Conservation (phyloP, 352 stramenopile genomes). For the Phytophthora multivora region DNA sequence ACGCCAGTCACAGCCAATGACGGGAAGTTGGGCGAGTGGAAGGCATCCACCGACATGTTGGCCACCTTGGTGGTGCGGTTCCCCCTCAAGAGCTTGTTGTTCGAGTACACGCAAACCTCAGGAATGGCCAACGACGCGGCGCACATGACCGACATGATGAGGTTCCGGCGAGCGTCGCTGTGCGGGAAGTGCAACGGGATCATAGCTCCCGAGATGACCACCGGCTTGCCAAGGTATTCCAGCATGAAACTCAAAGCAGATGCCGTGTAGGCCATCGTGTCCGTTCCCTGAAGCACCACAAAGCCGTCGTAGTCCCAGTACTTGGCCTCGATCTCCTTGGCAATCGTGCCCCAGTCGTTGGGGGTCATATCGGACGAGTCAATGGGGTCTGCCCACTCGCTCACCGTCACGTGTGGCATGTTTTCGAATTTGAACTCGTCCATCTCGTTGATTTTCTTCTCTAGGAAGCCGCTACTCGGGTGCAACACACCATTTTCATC, state of each 20-base stretch:
- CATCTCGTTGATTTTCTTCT: constrained; percentile 87
- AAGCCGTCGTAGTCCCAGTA: constrained; percentile 98
- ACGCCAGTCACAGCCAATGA: constrained; percentile 94
- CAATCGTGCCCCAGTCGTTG: constrained; percentile 92
- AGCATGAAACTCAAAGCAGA: constrained; percentile 97
- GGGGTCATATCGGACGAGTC: constrained; percentile 92
- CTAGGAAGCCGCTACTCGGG: constrained; percentile 87
- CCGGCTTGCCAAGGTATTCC: constrained; percentile 95
- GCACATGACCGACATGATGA: constrained; percentile 95
- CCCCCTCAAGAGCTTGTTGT: constrained; percentile 94
- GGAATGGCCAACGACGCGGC: constrained; percentile 78
- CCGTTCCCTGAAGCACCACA: constrained; percentile 96
- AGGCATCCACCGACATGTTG: constrained; percentile 94
- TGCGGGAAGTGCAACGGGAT: constrained; percentile 96
- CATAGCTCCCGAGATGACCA: constrained; percentile 96
- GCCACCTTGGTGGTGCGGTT: constrained; percentile 97
- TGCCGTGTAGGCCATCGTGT: constrained; percentile 98
- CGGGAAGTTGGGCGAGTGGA: constrained; percentile 96
- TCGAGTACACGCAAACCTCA: constrained; percentile 95
- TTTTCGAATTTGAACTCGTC: constrained; percentile 85
- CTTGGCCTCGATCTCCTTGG: constrained; percentile 92
- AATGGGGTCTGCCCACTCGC: constrained; percentile 83
- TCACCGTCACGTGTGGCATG: constrained; percentile 80
- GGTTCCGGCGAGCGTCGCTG: constrained; percentile 96
- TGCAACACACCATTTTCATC: constrained; percentile 79